Conservation (phyloP, 495 filamentous ascomycete species). For the Copromyces sp. region DNA sequence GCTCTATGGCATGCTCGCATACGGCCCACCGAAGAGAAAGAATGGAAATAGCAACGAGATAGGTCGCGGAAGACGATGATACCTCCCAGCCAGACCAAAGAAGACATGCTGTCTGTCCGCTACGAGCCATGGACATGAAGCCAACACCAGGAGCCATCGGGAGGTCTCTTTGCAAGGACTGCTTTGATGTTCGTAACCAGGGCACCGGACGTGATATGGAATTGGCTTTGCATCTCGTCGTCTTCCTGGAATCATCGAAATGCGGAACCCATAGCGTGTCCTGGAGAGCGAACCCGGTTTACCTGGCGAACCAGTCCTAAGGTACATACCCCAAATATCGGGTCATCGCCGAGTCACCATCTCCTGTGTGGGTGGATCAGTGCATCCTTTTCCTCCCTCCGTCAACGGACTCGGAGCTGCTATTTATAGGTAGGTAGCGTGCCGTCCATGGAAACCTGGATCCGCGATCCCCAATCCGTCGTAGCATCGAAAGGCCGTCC, state of each 20-base stretch:
- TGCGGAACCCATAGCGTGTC: not conserved
- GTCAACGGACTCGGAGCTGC: not conserved
- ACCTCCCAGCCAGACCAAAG: not conserved
- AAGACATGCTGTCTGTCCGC: not conserved
- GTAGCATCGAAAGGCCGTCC: not conserved
- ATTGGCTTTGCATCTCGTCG: too few relatives aligned
- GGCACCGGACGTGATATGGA: too few relatives aligned
- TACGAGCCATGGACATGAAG: not conserved
- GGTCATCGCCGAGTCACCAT: not conserved
- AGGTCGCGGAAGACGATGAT: not conserved
- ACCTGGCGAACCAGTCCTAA: not conserved
- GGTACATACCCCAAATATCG: not conserved
- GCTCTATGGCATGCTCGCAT: not conserved
- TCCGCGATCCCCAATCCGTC: not conserved
- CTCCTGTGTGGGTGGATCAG: not conserved
- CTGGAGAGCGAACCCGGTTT: not conserved
- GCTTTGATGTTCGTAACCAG: too few relatives aligned
- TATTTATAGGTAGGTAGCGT: not conserved
- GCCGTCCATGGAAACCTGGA: not conserved
- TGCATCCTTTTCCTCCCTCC: not conserved
- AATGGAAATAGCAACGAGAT: not conserved
- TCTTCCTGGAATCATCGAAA: too few relatives aligned
- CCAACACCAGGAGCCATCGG: too few relatives aligned
- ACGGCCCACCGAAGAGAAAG: not conserved
- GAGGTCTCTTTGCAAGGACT: too few relatives aligned